Base-by-base conservation (phyloP, 257 asterid species). In the Avicennia marina region DNA sequence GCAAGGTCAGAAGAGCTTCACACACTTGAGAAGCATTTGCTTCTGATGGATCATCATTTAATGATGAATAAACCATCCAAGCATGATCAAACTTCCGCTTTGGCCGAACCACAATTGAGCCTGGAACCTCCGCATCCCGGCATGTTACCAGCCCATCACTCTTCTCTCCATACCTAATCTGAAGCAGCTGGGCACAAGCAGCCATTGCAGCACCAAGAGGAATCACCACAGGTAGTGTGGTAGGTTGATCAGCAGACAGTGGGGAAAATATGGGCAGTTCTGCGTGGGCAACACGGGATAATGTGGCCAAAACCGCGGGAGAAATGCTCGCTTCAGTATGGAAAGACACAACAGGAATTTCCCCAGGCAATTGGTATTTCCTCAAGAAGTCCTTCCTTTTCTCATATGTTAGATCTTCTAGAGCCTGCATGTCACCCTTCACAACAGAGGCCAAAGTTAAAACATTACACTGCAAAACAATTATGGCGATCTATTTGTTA, bases 181-280 rank as follows among this genome's bases (percentile, higher is more conserved):
- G 98, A 49, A 93, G 95, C 62, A 93, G 84, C 78, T 93, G 98
- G 1, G 98, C 97, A 61, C 95, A 89, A 2, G 97, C 96, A 42
- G 97, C 96, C 99, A 93, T 93, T 24, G 83, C 99, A 19, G 97
- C 97, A 40, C 97, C 97, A 2, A 89, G 95, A 51, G 98, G 98
- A 69, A 93, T 70, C 62, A 93, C 80, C 18, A 89, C 94, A 0
- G 99, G 97, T 42, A 93, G 76, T 1, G 78, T 78, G 4, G 97
- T 39, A 0, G 81, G 81, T 59, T 73, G 84, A 33, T 81, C 89
- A 0, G 66, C 21, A 4, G 90, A 64, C 33, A 48, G 56, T 87
- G 41, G 13, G 41, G 41, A 36, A 36, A 36, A 79, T 52, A 48
- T 57, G 5, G 94, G 91, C 11, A 93, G 59, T 46, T 93, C 97